Percentiles rank a stretch among this genome's conserved stretches.
Evolutionary conservation across 73 alveolate genomes (phyloP).

Genomic region (Symbiodinium natans): DNA sequence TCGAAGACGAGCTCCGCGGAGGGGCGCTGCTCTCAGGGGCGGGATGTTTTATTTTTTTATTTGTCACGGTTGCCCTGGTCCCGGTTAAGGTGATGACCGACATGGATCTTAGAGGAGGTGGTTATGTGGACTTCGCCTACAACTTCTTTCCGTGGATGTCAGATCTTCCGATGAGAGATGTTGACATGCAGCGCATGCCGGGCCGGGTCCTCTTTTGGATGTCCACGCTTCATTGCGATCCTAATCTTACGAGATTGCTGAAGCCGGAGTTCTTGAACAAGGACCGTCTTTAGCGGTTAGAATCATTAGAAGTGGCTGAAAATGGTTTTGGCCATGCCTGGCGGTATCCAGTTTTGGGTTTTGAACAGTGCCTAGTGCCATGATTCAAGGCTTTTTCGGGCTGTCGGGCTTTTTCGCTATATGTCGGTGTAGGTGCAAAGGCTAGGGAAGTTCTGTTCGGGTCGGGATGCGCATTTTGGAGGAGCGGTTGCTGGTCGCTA

Average conservation of each 20-base stretch:
- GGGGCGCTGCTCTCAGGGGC: constrained; percentile 30
- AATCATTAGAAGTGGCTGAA: no score
- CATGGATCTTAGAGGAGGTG: constrained; percentile 74
- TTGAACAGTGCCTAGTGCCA: no score
- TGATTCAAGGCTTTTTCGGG: no score
- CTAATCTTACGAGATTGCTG: constrained; percentile 35
- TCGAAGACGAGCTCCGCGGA: constrained; percentile 70
- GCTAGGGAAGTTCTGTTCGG: no score
- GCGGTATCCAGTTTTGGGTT: no score
- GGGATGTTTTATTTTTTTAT: background rate
- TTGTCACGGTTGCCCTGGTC: background rate
- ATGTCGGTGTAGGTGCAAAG: no score
- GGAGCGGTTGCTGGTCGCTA: no score
- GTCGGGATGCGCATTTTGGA: no score
- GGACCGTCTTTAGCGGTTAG: constrained; percentile 2
- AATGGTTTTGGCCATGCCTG: no score
- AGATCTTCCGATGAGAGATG: constrained; percentile 39
- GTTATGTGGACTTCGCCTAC: constrained; percentile 83
- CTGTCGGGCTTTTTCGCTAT: no score
- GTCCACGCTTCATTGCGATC: constrained; percentile 73
- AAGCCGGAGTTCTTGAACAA: constrained; percentile 64
- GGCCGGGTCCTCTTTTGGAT: constrained; percentile 92
- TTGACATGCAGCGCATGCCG: constrained; percentile 76
- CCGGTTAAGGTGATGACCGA: constrained; percentile 64
- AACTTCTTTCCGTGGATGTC: constrained; percentile 85